Percentiles rank a stretch among this genome's conserved stretches.
These are phyloP conservation scores for Hemileccinum rubropunctum DNA, from an alignment of 768 basidiomycete species.

Conservation along the genomic window DNA sequence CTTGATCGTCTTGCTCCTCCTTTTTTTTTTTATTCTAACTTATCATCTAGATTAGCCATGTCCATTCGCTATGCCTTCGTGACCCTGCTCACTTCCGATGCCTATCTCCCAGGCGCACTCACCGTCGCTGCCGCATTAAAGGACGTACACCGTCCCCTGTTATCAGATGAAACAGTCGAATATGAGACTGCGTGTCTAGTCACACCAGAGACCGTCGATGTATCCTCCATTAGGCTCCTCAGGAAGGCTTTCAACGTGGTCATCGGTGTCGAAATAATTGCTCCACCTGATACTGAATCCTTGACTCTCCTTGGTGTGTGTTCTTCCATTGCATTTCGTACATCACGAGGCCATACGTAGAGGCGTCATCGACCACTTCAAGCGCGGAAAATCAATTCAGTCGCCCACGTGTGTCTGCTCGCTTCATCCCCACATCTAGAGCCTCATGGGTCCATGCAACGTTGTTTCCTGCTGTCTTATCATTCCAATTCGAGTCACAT, in stretches of 20 bases:
- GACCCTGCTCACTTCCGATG: constrained; percentile 88
- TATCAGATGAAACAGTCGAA: constrained; percentile 47
- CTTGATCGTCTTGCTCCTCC: background rate
- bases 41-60: constrained; percentile 42
- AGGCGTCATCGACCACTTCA: background rate
- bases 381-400: constrained; percentile 9
- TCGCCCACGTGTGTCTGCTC: constrained; percentile 8
- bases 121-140: constrained; percentile 81
- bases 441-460: constrained; percentile 12
- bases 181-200: constrained; percentile 85
- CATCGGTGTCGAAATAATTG: constrained; percentile 89
- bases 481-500: constrained; percentile 1
- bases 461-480: constrained; percentile 19
- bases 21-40: constrained; percentile 11
- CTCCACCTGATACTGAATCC: constrained; percentile 59
- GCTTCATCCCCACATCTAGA: constrained; percentile 8
- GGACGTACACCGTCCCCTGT: constrained; percentile 54
- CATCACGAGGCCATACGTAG: constrained; percentile 2
- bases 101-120: constrained; percentile 92
- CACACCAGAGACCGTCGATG: constrained; percentile 90
- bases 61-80: constrained; percentile 76
- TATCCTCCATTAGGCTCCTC: constrained; percentile 74
- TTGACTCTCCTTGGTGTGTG: constrained; percentile 77
- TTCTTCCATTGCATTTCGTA: constrained; percentile 6
- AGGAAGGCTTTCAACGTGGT: constrained; percentile 81